Conservation (phyloP, 805 yeast genomes). For the Wickerhamiella kazuoi region DNA sequence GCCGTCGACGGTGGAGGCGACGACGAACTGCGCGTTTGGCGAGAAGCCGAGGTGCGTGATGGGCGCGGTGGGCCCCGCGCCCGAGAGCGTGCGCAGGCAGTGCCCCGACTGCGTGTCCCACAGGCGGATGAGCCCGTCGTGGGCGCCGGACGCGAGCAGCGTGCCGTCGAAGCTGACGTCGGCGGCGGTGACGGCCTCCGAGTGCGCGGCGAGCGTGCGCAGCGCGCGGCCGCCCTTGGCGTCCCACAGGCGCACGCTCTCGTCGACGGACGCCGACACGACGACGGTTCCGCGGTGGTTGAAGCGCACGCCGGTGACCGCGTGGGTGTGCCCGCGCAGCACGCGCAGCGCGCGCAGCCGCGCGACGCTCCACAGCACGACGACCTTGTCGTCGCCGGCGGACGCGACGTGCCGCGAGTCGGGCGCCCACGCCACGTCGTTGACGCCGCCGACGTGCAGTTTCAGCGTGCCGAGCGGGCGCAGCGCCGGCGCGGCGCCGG, state of each 20-base stretch:
- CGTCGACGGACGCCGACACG: conserved; percentile 76
- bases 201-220: conserved; percentile 76
- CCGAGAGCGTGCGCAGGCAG: conserved; percentile 69
- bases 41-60: conserved; percentile 55
- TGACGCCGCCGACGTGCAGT: conserved; percentile 58
- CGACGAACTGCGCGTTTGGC: conserved; percentile 62
- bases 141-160: conserved; percentile 68
- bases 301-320: conserved; percentile 55
- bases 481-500: no score
- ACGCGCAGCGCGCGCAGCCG: conserved; percentile 24
- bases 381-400: conserved; percentile 70
- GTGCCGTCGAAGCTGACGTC: conserved; percentile 66
- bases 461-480: conserved; percentile 20
- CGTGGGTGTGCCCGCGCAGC: conserved; percentile 63
- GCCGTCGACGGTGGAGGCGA: conserved; percentile 72
- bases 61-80: conserved; percentile 39
- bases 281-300: conserved; percentile 60
- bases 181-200: conserved; percentile 70
- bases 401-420: conserved; percentile 58
- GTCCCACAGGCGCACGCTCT: conserved; percentile 85
- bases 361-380: conserved; percentile 50
- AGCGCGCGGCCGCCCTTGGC: conserved; percentile 47
- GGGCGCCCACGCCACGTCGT: conserved; percentile 65
- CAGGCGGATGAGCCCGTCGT: conserved; percentile 76
- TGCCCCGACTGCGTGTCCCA: conserved; percentile 84